Evolutionary conservation across 208 protist genomes (phyloP), one percentile per base, ranked within the genome.

Genomic region (Trichomonas gallinae): DNA sequence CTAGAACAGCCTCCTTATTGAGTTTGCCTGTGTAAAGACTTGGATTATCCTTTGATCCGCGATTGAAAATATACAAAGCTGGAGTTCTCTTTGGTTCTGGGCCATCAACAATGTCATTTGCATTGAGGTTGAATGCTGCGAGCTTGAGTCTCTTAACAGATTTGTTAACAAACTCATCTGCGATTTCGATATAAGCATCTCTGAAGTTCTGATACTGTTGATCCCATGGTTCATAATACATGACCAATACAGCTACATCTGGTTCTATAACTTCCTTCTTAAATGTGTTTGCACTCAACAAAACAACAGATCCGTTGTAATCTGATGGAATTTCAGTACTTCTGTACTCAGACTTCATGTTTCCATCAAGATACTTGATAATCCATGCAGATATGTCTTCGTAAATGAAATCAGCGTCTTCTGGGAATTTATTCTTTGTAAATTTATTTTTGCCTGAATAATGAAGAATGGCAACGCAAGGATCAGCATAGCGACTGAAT

Each of bases 171-270:
- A 93, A 93, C 13, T 34, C 44, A 13, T 93, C 87, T 49, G 87
- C 87, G n/a, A 93, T 13, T 58, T 93, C 87, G 13, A 15, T 51
- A 26, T 34, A 93, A 17, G n/a, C 0, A 8, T 42, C 40, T 17
- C n/a, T 17, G 45, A 93, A 93, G 13, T 51, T 6, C 44, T 48
- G 40, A 26, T 51, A 93, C 13, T 48, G 17, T 51, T 44, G 40
- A 51, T 93, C 87, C 87, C 87, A 93, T 34, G 42, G 40, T 93
- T 93, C 87, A 38, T 34, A 93, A 38, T 93, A 93, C 44, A 93
- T 34, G 0, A 93, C 44, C 0, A 93, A 10, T 0, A 51, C 44
- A 51, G 11, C 44, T 6, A 44, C 8, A 51, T 93, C 44, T 38
- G 40, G 42, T 38, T 93, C 44, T 0, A 93, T 51, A 51, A 93